Evolutionary conservation across 1,284 basidiomycete species (phyloP).

Genomic region (Ganoderma leucocontextum): DNA sequence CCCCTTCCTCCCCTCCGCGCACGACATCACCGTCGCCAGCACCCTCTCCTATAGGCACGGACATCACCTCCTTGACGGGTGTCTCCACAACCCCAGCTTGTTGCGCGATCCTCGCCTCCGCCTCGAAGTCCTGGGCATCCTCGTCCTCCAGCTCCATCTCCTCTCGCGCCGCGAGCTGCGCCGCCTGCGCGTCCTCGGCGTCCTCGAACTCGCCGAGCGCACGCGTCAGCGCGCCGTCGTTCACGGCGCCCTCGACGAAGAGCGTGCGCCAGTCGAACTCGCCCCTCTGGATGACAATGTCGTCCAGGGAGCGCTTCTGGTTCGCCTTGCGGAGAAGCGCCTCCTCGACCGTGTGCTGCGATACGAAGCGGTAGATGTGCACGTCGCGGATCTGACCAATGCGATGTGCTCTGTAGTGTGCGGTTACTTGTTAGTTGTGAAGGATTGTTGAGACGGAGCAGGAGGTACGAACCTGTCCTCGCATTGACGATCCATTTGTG

Average conservation of each 20-base stretch:
- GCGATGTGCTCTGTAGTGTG: slow-evolving; percentile 75
- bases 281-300: slow-evolving; percentile 93
- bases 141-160: slow-evolving; percentile 74
- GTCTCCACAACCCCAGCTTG: slow-evolving; percentile 37
- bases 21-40: slow-evolving; percentile 34
- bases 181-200: slow-evolving; percentile 85
- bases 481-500: slow-evolving; percentile 97
- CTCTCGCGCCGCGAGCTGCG: slow-evolving; percentile 81
- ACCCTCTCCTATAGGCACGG: slow-evolving; percentile 14
- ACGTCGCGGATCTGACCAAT: slow-evolving; percentile 98
- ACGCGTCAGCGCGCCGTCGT: slow-evolving; percentile 60
- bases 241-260: slow-evolving; percentile 54
- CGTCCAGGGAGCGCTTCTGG: slow-evolving; percentile 92
- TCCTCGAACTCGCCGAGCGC: slow-evolving; percentile 92
- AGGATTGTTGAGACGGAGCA: slow-evolving; percentile 2
- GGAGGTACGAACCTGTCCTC: slow-evolving; percentile 78
- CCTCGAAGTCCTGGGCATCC: slow-evolving; percentile 79
- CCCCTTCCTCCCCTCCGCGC: slow-evolving; percentile 34
- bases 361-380: slow-evolving; percentile 96
- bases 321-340: slow-evolving; percentile 97
- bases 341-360: slow-evolving; percentile 93
- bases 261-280: slow-evolving; percentile 95
- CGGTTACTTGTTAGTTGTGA: background rate
- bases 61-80: slow-evolving; percentile 32
- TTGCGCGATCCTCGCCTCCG: slow-evolving; percentile 42